Percentiles rank a stretch among this genome's conserved stretches.
Evolutionary conservation across 148 eudicot genomes (phyloP).

Genomic region (Linanthus parryae): DNA sequence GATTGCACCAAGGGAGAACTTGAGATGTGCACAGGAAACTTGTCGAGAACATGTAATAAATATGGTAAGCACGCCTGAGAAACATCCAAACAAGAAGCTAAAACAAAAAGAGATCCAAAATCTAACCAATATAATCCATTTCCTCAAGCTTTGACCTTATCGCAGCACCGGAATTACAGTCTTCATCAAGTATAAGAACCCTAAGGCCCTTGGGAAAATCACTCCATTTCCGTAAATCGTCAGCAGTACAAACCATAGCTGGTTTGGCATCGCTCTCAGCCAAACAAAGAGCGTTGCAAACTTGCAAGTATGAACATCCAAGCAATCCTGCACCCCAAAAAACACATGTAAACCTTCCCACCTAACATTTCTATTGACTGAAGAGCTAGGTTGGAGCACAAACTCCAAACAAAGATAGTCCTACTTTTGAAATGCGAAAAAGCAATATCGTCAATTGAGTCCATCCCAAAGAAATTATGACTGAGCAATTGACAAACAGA

Average conservation of each 20-base stretch:
- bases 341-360: too few species aligned
- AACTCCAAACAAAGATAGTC: too few species aligned
- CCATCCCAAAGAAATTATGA: too few species aligned
- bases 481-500: too few species aligned
- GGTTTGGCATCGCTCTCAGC: slow-evolving; percentile 60
- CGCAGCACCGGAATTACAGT: slow-evolving; percentile 38
- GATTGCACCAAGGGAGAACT: not conserved
- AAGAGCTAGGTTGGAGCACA: too few species aligned
- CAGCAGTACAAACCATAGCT: slow-evolving; percentile 84
- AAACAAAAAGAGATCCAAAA: not conserved
- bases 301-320: too few species aligned
- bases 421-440: too few species aligned
- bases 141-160: slow-evolving; percentile 66
- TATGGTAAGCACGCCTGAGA: not conserved
- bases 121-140: slow-evolving; percentile 74
- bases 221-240: slow-evolving; percentile 64
- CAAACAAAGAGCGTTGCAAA: not conserved
- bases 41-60: not conserved
- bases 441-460: too few species aligned
- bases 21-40: not conserved
- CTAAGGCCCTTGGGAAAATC: slow-evolving; percentile 90
- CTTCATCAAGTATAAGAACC: slow-evolving; percentile 70
- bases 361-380: too few species aligned
- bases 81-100: not conserved
- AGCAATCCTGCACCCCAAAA: too few species aligned